Evolutionary conservation across 2,329 filamentous ascomycete species (phyloP), one percentile per base, ranked within the genome.

Genomic region (Penicillium thymicola): DNA sequence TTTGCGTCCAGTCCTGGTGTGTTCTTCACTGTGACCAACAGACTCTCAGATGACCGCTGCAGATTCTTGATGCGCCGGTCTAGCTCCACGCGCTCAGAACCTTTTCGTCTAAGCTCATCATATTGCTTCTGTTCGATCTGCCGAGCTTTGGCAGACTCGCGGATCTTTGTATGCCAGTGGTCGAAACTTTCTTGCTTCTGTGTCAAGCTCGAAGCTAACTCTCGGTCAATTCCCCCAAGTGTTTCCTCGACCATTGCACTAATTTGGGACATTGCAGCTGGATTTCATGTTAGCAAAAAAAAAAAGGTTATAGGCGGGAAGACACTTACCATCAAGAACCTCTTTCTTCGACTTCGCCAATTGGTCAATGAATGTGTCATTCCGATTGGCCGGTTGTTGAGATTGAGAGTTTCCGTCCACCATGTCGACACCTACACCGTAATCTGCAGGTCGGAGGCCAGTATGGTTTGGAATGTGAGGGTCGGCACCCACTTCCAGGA

Each of bases 401-500:
- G 56, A 72, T 52, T 64, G 82, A 70, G 41, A 79, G 76, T 58
- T 81, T 18, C 72, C 72, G 52, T 76, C 74, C 37, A 81, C 79
- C 60, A 80, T 77, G 49, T 90, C 88, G 10, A 85, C 85, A 5
- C 91, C 91, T 28, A 97, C 90, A 9, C 93, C 93, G 76, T 99
- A 99, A 72, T 97, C 94, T n/a, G 92, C 81, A 1, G 94, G 92
- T 38, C 90, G 84, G 13, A 97, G 81, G 21, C 93, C 92, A 43
- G 92, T 92, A 47, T 92, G 86, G 68, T 99, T 99, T 6, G 91
- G 84, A 67, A 97, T 92, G 51, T 88, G 86, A n/a, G 92, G 89
- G 72, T 97, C 92, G 1, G 94, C 94, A 55, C 93, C 92, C 42
- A 99, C 92, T 75, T 99, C 94, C 11, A 97, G 81, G 32, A 99